A percentile compares a stretch with the other conserved stretches of the same genome.
Evolutionary conservation across 495 filamentous ascomycete species (phyloP).

Genomic region (Hamigera avellanea): DNA sequence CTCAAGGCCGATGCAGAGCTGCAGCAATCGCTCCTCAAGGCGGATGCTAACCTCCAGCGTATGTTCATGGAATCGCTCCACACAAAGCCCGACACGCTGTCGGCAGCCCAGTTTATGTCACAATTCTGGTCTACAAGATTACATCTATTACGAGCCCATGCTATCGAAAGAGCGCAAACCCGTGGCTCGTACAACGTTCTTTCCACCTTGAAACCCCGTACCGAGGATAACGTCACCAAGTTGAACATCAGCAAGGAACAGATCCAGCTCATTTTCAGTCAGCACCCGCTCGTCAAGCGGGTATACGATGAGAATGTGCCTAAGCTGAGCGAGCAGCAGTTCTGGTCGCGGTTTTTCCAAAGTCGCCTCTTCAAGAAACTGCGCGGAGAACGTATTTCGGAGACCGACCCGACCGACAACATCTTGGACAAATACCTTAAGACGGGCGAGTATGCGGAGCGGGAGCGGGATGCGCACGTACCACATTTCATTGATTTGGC

Average conservation of each 20-base stretch:
- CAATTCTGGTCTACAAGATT: slow-evolving; percentile 90
- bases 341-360: slow-evolving; percentile 89
- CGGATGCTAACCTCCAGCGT: slow-evolving; percentile 56
- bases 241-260: slow-evolving; percentile 86
- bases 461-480: slow-evolving; percentile 47
- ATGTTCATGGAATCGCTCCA: slow-evolving; percentile 72
- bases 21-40: slow-evolving; percentile 74
- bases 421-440: slow-evolving; percentile 78
- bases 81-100: slow-evolving; percentile 71
- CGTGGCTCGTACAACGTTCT: slow-evolving; percentile 87
- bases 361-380: slow-evolving; percentile 83
- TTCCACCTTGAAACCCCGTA: slow-evolving; percentile 72
- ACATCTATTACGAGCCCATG: slow-evolving; percentile 77
- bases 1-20: slow-evolving; percentile 64
- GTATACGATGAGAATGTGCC: slow-evolving; percentile 94
- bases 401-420: slow-evolving; percentile 58
- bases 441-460: slow-evolving; percentile 43
- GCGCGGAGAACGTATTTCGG: slow-evolving; percentile 72
- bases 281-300: slow-evolving; percentile 80
- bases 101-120: slow-evolving; percentile 61
- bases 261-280: slow-evolving; percentile 81
- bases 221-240: slow-evolving; percentile 63
- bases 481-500: slow-evolving; percentile 86
- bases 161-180: slow-evolving; percentile 74
- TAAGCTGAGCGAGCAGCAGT: slow-evolving; percentile 62